phyloP scores from a whole-genome alignment of 83 land plant genomes.

The Picea mariana region DNA sequence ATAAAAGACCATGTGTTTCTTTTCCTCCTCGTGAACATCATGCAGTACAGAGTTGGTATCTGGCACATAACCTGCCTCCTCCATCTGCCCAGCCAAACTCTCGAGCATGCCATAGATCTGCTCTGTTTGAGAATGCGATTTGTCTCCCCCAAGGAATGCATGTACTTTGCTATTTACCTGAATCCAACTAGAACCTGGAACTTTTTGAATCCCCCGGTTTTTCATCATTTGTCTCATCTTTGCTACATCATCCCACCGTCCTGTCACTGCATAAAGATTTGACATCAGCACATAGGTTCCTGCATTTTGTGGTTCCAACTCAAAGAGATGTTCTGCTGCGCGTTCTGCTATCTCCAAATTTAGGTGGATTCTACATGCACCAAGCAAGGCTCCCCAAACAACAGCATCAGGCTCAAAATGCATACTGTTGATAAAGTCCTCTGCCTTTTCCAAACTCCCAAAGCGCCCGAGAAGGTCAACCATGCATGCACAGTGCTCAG shows the following conservation, averaged over 20 bases:
- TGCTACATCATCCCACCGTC: constrained; percentile 12
- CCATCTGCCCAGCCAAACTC: constrained; percentile 9
- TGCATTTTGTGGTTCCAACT: constrained; percentile 19
- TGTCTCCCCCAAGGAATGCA: not conserved
- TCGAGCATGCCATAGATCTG: constrained; percentile 4
- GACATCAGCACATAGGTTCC: constrained; percentile 22
- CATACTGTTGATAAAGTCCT: constrained; percentile 32
- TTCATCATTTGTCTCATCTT: constrained; percentile 2
- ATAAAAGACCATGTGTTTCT: not conserved
- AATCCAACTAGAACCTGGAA: constrained; percentile 10
- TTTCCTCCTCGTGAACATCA: constrained; percentile 12
- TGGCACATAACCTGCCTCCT: constrained; percentile 6
- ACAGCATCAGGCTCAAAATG: constrained; percentile 34
- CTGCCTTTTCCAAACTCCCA: constrained; percentile 42
- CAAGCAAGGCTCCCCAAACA: too few relatives aligned
- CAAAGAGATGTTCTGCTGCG: constrained; percentile 40
- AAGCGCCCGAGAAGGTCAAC: constrained; percentile 70
- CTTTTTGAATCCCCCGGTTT: not conserved
- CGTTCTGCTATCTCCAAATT: constrained; percentile 46
- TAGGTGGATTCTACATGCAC: constrained; percentile 50
- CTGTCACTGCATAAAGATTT: constrained; percentile 15
- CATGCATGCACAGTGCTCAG: constrained; percentile 50
- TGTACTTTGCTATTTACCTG: not conserved
- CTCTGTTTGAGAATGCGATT: constrained; percentile 9
- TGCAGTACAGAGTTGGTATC: constrained; percentile 12